Percentiles rank a stretch among this genome's conserved stretches.
Conservation (phyloP, 208 protist species). For the Trichomonas gallinae region DNA sequence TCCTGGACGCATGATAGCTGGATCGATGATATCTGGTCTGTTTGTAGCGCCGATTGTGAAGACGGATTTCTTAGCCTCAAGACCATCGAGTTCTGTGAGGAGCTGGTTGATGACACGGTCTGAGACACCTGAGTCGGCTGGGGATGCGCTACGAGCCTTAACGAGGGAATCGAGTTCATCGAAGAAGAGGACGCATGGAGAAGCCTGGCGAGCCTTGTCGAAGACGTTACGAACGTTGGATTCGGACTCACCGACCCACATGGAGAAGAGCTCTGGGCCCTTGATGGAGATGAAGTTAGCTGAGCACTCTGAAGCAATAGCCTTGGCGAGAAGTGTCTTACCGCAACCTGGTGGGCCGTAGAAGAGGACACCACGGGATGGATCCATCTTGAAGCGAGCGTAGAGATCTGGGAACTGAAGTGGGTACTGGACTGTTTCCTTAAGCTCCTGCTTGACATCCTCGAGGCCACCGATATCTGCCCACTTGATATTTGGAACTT, state of each 20-base stretch:
- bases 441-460: conserved; percentile 87
- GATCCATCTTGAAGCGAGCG: conserved; percentile 90
- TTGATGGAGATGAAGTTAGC: conserved; percentile 99
- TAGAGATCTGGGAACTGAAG: conserved; percentile 97
- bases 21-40: conserved; percentile 98
- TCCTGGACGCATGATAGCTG: conserved; percentile 93
- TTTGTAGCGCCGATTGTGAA: conserved; percentile 99
- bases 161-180: conserved; percentile 60
- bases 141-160: conserved; percentile 43
- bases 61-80: conserved; percentile 93
- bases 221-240: conserved; percentile 58
- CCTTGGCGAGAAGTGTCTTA: conserved; percentile 90
- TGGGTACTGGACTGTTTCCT: conserved; percentile 97
- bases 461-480: conserved; percentile 96
- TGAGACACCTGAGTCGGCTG: conserved; percentile 59
- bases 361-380: conserved; percentile 75
- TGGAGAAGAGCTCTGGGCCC: conserved; percentile 66
- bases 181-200: conserved; percentile 60
- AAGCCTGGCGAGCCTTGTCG: conserved; percentile 71
- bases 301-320: conserved; percentile 94
- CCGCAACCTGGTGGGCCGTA: conserved; percentile 96
- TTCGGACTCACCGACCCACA: conserved; percentile 59
- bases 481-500: conserved; percentile 96
- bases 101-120: conserved; percentile 58
- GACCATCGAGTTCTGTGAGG: conserved; percentile 55